phyloP scores from a whole-genome alignment of 116 monocot genomes.

The Cymodocea nodosa region DNA sequence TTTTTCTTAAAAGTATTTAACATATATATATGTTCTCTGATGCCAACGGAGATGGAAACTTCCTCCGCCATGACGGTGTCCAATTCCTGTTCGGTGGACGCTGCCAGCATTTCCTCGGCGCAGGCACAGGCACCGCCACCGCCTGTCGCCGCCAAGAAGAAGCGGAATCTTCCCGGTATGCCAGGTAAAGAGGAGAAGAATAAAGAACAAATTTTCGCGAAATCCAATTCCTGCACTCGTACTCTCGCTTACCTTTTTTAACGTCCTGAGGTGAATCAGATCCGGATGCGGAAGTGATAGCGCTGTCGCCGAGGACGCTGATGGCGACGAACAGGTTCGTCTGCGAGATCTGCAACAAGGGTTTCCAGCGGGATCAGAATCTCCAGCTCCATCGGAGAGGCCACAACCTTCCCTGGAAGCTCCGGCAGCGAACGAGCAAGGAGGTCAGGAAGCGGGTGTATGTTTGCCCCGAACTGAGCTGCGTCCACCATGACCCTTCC shows the following conservation, averaged over 20 bases:
- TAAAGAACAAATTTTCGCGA: neutral
- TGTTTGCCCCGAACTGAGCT: constrained; percentile 56
- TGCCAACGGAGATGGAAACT: neutral
- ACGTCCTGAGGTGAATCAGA: constrained; percentile 18
- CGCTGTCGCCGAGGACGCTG: constrained; percentile 63
- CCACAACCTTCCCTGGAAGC: constrained; percentile 86
- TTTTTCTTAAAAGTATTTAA: no score
- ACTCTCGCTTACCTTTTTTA: no score
- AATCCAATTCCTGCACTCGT: neutral
- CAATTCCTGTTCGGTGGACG: constrained; percentile 30
- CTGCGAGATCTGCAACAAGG: constrained; percentile 91
- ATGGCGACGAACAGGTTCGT: constrained; percentile 86
- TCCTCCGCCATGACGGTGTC: constrained; percentile 15
- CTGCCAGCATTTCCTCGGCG: constrained; percentile 4
- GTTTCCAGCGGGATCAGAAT: constrained; percentile 81
- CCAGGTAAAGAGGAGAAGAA: constrained; percentile 34
- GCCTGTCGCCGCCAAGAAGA: constrained; percentile 40
- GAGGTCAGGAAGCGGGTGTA: constrained; percentile 64
- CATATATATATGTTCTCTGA: neutral
- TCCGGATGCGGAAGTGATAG: constrained; percentile 78
- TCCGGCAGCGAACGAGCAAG: constrained; percentile 62
- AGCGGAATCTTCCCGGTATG: constrained; percentile 71
- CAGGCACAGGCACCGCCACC: constrained; percentile 2
- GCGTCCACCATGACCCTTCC: constrained; percentile 79
- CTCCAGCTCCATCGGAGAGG: constrained; percentile 77